Percentiles rank a stretch among this genome's conserved stretches.
Conservation (phyloP, 768 basidiomycete species). For the Suillus paluster region DNA sequence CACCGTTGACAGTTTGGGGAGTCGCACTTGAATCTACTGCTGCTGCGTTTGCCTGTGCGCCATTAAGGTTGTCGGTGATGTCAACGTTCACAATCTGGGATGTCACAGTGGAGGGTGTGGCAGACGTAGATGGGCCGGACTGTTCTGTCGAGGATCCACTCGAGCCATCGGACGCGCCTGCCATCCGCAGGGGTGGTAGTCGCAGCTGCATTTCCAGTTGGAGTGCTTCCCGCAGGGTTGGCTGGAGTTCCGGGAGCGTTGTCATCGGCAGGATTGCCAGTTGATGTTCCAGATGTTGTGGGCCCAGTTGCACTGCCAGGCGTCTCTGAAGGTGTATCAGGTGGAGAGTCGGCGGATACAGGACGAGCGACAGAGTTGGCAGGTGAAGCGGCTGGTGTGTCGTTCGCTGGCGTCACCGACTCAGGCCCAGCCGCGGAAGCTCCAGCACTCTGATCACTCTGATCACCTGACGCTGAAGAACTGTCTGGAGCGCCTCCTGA, state of each 20-base stretch:
- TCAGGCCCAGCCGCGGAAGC: neutral
- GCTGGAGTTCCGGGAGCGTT: neutral
- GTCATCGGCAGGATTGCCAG: neutral
- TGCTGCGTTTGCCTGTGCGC: neutral
- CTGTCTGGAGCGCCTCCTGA: neutral
- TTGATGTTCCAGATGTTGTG: neutral
- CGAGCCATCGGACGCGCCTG: neutral
- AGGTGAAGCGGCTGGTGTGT: slow-evolving; percentile 4
- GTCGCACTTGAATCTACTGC: neutral
- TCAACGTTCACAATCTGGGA: neutral
- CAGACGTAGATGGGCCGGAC: neutral
- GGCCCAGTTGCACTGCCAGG: neutral
- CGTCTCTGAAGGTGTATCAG: neutral
- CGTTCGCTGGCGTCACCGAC: neutral
- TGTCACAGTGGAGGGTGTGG: neutral
- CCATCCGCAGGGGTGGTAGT: neutral
- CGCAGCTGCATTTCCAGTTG: neutral
- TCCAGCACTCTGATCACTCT: slow-evolving; percentile 4
- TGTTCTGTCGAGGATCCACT: neutral
- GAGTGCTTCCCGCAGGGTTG: neutral
- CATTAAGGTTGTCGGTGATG: neutral
- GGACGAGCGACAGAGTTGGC: slow-evolving; percentile 1
- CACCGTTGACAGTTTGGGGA: neutral
- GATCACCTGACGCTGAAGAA: neutral
- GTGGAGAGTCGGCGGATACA: slow-evolving; percentile 1